Conservation (phyloP, 805 yeast species). For the Wickerhamomyces ciferrii region DNA sequence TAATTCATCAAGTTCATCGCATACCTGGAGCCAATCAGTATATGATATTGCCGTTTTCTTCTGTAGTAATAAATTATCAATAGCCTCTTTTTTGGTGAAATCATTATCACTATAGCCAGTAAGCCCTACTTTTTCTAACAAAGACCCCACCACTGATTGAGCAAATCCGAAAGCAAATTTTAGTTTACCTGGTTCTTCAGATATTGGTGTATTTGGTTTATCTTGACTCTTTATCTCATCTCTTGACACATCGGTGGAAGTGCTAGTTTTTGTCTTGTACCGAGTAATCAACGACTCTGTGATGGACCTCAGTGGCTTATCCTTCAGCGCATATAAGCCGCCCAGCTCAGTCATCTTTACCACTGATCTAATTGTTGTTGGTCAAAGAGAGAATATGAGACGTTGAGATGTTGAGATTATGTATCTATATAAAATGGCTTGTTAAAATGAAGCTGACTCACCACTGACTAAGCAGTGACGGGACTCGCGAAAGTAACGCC, state of each 20-base stretch:
- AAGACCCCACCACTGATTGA: not conserved
- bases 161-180: not conserved
- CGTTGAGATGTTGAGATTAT: not conserved
- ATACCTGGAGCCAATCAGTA: constrained; percentile 62
- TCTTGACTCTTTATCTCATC: not conserved
- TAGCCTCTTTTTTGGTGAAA: constrained; percentile 27
- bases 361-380: not conserved
- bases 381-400: not conserved
- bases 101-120: not conserved
- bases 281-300: not conserved
- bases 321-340: not conserved
- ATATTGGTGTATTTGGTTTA: not conserved
- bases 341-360: not conserved
- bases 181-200: not conserved
- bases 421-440: not conserved
- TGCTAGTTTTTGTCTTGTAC: not conserved
- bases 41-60: constrained; percentile 47
- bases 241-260: not conserved
- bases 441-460: not conserved
- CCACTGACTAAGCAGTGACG: too few species aligned
- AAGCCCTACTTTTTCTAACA: constrained; percentile 3
- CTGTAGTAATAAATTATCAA: constrained; percentile 33
- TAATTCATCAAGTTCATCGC: constrained; percentile 58
- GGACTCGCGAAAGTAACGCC: too few species aligned
- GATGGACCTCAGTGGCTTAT: not conserved